These are phyloP conservation scores for Leptosphaerulina australis DNA, from an alignment of 2,329 filamentous ascomycete genomes.

Conservation along the genomic window DNA sequence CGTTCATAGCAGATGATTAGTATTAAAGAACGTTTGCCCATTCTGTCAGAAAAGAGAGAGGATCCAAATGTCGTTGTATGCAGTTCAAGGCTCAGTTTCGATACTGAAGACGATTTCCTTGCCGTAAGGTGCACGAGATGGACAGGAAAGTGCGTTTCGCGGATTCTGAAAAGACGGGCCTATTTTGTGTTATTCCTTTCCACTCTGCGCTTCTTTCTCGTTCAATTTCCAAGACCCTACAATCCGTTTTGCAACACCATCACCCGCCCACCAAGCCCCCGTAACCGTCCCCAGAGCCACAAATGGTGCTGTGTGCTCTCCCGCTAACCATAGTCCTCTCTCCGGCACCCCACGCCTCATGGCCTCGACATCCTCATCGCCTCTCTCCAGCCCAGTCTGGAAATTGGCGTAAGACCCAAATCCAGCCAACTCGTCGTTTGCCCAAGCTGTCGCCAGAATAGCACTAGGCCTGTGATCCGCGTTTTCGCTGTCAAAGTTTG, in stretches of 20 bases:
- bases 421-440: conserved; percentile 77
- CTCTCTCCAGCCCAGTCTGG: conserved; percentile 72
- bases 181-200: no score
- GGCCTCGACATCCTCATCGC: conserved; percentile 72
- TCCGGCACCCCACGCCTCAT: conserved; percentile 64
- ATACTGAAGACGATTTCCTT: no score
- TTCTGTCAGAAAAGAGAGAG: no score
- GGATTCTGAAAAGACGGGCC: no score
- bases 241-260: conserved; percentile 73
- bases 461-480: conserved; percentile 66
- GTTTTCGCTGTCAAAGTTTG: conserved; percentile 64
- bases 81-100: no score
- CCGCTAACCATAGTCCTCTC: conserved; percentile 80
- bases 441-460: conserved; percentile 76
- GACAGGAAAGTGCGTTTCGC: no score
- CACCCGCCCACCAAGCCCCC: conserved; percentile 91
- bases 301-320: conserved; percentile 90
- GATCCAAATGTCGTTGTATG: no score
- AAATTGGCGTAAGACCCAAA: conserved; percentile 87
- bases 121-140: no score
- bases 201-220: conserved; percentile 16
- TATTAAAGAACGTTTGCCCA: no score
- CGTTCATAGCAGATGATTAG: no score
- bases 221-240: conserved; percentile 55
- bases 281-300: conserved; percentile 70